Evolutionary conservation across 768 basidiomycete genomes (phyloP).

Genomic region (Sarcomyxa edulis): DNA sequence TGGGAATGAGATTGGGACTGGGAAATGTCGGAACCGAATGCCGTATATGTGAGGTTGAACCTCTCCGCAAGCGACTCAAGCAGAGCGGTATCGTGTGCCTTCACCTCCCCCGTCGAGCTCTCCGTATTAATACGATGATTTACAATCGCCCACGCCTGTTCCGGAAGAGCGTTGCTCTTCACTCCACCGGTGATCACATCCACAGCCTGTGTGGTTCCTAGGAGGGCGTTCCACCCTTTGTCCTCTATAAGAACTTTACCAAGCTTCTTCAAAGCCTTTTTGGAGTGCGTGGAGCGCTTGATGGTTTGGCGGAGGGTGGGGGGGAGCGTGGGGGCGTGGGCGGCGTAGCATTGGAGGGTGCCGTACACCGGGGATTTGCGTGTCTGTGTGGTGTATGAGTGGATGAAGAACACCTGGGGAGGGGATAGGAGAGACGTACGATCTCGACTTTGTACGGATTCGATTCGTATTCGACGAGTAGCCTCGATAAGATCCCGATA

Average conservation of each 20-base stretch:
- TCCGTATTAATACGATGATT: slow-evolving; percentile 68
- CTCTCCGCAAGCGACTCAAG: slow-evolving; percentile 40
- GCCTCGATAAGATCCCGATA: slow-evolving; percentile 74
- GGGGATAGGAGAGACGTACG: slow-evolving; percentile 22
- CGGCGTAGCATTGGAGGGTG: slow-evolving; percentile 61
- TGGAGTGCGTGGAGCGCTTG: slow-evolving; percentile 37
- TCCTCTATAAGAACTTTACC: slow-evolving; percentile 41
- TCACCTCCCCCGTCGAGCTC: slow-evolving; percentile 44
- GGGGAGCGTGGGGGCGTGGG: slow-evolving; percentile 53
- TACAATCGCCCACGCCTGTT: slow-evolving; percentile 61
- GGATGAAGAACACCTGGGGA: not conserved
- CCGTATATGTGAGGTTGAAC: slow-evolving; percentile 54
- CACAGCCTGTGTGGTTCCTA: slow-evolving; percentile 74
- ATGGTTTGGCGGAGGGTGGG: slow-evolving; percentile 41
- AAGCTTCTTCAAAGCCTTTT: slow-evolving; percentile 46
- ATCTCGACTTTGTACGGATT: slow-evolving; percentile 53
- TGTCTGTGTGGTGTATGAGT: slow-evolving; percentile 26
- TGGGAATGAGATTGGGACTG: slow-evolving; percentile 22
- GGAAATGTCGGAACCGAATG: slow-evolving; percentile 45
- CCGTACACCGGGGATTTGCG: slow-evolving; percentile 55
- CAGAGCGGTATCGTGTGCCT: slow-evolving; percentile 38
- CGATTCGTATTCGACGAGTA: slow-evolving; percentile 65
- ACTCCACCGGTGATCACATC: slow-evolving; percentile 66
- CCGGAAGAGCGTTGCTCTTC: slow-evolving; percentile 78
- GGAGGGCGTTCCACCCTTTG: slow-evolving; percentile 34